A percentile compares a stretch with the other conserved stretches of the same genome.
Conservation (phyloP, 2,329 filamentous ascomycete genomes). For the Alternaria sp. region DNA sequence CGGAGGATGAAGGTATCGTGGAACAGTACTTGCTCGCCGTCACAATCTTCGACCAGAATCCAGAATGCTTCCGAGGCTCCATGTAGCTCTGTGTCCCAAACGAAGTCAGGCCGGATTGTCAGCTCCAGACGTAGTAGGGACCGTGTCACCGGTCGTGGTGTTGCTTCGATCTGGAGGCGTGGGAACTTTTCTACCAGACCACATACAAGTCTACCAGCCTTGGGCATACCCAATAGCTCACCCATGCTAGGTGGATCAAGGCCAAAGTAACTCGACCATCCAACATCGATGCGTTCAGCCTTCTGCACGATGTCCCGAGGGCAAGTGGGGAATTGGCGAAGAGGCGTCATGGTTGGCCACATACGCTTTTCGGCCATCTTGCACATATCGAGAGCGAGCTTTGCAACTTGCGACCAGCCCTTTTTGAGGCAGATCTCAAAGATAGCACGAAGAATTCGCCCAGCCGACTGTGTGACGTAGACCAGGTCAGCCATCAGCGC, state of each 20-base stretch:
- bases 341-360: slow-evolving; percentile 98
- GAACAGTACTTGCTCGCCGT: slow-evolving; percentile 94
- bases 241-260: slow-evolving; percentile 96
- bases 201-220: slow-evolving; percentile 85
- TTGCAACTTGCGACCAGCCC: slow-evolving; percentile 92
- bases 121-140: slow-evolving; percentile 92
- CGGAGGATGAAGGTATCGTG: slow-evolving; percentile 93
- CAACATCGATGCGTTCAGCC: slow-evolving; percentile 91
- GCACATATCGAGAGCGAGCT: slow-evolving; percentile 90
- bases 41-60: slow-evolving; percentile 96
- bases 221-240: slow-evolving; percentile 88
- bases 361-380: slow-evolving; percentile 99
- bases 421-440: slow-evolving; percentile 99
- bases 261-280: slow-evolving; percentile 94
- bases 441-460: slow-evolving; percentile 91
- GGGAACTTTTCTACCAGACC: slow-evolving; percentile 91
- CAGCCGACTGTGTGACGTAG: slow-evolving; percentile 97
- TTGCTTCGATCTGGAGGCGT: slow-evolving; percentile 87
- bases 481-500: slow-evolving; percentile 98
- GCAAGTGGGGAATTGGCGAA: slow-evolving; percentile 84
- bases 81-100: slow-evolving; percentile 91
- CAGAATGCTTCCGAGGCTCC: slow-evolving; percentile 92
- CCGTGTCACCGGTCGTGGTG: slow-evolving; percentile 92
- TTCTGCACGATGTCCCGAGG: slow-evolving; percentile 88
- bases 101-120: slow-evolving; percentile 91